Evolutionary conservation across 2,329 filamentous ascomycete species (phyloP).

Genomic region (Apiospora sp.): DNA sequence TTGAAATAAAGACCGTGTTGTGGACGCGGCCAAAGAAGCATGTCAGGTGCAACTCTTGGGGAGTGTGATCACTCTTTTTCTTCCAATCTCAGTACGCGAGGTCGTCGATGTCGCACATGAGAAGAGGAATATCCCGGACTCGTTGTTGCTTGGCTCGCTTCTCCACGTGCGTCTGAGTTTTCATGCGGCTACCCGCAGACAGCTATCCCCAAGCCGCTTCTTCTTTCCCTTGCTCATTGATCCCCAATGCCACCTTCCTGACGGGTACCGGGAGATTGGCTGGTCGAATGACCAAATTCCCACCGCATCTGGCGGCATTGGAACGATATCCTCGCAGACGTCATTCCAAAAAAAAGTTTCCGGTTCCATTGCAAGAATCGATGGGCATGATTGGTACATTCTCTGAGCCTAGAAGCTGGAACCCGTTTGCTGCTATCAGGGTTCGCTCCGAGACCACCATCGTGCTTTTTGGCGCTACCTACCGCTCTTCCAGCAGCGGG

Average conservation of each 20-base stretch:
- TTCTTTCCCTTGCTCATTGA: background rate
- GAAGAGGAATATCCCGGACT: background rate
- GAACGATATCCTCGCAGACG: background rate
- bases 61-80: background rate
- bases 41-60: slow-evolving; percentile 3
- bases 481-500: background rate
- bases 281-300: background rate
- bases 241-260: background rate
- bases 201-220: slow-evolving; percentile 9
- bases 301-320: background rate
- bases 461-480: background rate
- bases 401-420: background rate
- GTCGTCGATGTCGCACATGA: background rate
- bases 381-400: slow-evolving; percentile 14
- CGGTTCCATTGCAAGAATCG: background rate
- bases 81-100: background rate
- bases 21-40: background rate
- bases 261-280: background rate
- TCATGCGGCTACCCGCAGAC: background rate
- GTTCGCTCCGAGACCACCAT: background rate
- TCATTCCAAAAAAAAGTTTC: background rate
- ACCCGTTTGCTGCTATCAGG: background rate
- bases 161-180: slow-evolving; percentile 4
- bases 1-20: slow-evolving; percentile 13
- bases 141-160: slow-evolving; percentile 5